Evolutionary conservation across 345 rosid species (phyloP), one percentile per base, ranked within the genome.

Genomic region (Arabis hirsuta): DNA sequence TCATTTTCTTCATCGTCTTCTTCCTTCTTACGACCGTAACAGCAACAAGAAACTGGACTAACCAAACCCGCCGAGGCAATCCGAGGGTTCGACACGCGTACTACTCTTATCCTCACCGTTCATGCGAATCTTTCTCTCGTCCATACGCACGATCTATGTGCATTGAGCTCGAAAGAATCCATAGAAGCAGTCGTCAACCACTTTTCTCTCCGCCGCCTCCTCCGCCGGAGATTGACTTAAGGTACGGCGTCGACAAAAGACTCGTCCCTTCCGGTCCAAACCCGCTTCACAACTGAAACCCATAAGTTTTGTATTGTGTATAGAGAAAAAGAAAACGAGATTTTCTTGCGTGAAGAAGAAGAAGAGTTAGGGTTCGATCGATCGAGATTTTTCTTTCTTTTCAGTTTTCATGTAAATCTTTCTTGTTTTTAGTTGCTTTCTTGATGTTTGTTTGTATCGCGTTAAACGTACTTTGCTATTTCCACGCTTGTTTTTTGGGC

Each of bases 201-300:
- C 69, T 43, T 3, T 57, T 66, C 55, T 32, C 74, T 58, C 31
- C 67, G 34, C 80, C 72, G 4, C 57, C 73, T 67, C 62, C 78
- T 72, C 64, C 63, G 39, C 2, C 52, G 32, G 81, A 90, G 91
- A 87, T 90, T 65, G 98, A 93, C 73, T 85, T 80, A 3, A 89
- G 87, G 36, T 93, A 90, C 54, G 90, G 93, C 12, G 85, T 86
- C 2, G 84, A 92, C 67, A 92, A 92, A 80, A 91, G 97, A 44
- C 91, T 84, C 5, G 98, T 92, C 43, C 98, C 97, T 16, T 88
- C 94, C 2, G 97, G 98, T 55, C 96, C 98, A 2, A 93, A 93
- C 81, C 97, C 98, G 4, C 84, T 92, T 72, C 98, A 93, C 78
- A 96, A 90, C 82, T 84, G 38, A 75, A 59, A 19, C 41, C 12